phyloP scores from a whole-genome alignment of 805 yeast genomes.

The Suhomyces sp. region DNA sequence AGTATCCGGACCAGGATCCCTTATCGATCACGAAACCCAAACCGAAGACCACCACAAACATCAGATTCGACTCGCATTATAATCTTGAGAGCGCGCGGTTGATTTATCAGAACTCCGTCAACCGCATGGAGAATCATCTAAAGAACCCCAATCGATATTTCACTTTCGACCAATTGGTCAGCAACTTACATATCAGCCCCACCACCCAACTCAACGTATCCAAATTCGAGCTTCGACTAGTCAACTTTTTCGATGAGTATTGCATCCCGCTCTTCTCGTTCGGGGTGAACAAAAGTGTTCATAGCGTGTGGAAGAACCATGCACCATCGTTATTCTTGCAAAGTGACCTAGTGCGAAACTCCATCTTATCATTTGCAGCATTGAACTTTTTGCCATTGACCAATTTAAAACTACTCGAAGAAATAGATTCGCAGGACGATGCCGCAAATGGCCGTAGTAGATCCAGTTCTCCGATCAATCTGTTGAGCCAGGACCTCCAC shows the following conservation, averaged over 20 bases:
- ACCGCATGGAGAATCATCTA: not conserved
- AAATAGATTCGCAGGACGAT: constrained; percentile 3
- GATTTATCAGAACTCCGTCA: not conserved
- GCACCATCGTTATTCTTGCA: constrained; percentile 24
- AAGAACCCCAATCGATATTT: not conserved
- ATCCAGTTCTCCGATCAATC: not conserved
- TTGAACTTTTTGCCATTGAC: constrained; percentile 23
- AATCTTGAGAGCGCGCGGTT: not conserved
- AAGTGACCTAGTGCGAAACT: constrained; percentile 24
- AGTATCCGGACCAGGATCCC: constrained; percentile 14
- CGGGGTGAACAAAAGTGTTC: constrained; percentile 18
- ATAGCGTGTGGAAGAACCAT: constrained; percentile 22
- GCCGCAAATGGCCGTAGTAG: not conserved
- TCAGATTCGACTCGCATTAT: not conserved
- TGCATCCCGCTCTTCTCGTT: constrained; percentile 27
- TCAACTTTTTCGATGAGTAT: constrained; percentile 25
- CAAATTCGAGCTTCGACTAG: constrained; percentile 22
- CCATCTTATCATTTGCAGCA: constrained; percentile 23
- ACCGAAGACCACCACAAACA: not conserved
- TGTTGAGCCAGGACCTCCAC: not conserved
- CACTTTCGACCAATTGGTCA: constrained; percentile 2
- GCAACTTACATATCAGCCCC: constrained; percentile 9
- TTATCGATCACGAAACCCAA: not conserved
- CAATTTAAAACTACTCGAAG: constrained; percentile 12
- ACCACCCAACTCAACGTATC: constrained; percentile 19